These are phyloP conservation scores for Scopulariopsis brevicaulis DNA, from an alignment of 2,329 filamentous ascomycete genomes.

Conservation along the genomic window DNA sequence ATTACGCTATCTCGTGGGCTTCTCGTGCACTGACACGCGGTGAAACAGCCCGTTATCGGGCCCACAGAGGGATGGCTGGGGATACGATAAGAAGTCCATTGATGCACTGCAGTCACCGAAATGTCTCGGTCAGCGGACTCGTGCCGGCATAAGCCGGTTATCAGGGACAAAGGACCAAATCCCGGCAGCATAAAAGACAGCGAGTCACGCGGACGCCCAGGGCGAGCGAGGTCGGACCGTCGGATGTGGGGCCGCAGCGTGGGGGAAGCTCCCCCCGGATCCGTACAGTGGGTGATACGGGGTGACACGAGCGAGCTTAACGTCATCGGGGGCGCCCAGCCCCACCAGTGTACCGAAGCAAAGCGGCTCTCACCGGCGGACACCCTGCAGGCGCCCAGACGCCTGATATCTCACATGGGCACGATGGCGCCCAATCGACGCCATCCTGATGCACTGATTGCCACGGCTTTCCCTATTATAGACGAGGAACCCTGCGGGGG, in stretches of 20 bases:
- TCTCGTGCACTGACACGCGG: neutral
- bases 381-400: neutral
- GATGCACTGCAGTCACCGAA: too few species aligned
- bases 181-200: too few species aligned
- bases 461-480: neutral
- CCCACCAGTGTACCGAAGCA: neutral
- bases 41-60: neutral
- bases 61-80: too few species aligned
- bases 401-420: neutral
- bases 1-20: neutral
- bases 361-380: neutral
- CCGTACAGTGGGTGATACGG: too few species aligned
- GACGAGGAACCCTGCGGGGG: neutral
- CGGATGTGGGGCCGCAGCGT: neutral
- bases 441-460: neutral
- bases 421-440: neutral
- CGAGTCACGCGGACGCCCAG: neutral
- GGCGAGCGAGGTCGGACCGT: neutral
- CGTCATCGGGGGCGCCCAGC: neutral
- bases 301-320: neutral
- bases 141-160: too few species aligned
- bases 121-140: too few species aligned
- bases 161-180: too few species aligned
- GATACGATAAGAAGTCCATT: too few species aligned
- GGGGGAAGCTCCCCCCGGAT: neutral